These are phyloP conservation scores for Lentinula edodes DNA, from an alignment of 768 basidiomycete species.

Conservation along the genomic window DNA sequence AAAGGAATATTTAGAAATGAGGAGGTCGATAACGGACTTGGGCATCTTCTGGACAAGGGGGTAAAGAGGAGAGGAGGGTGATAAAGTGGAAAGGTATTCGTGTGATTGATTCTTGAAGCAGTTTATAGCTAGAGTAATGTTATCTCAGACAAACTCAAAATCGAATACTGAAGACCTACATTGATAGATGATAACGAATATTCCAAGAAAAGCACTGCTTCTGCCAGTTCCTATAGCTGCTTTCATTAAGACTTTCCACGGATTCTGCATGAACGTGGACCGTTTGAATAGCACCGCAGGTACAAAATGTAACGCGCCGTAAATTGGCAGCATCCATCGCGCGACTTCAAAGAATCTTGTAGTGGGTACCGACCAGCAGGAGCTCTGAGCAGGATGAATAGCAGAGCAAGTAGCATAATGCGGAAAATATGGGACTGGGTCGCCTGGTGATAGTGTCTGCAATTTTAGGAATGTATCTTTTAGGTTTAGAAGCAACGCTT, in stretches of 20 bases:
- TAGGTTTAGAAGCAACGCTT: slow-evolving; percentile 38
- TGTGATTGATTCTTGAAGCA: slow-evolving; percentile 65
- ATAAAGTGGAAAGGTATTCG: slow-evolving; percentile 33
- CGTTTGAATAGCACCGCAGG: slow-evolving; percentile 83
- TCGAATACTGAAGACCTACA: slow-evolving; percentile 33
- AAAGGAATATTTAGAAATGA: slow-evolving; percentile 68
- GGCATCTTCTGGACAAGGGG: slow-evolving; percentile 27
- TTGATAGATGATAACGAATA: slow-evolving; percentile 81
- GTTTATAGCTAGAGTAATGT: slow-evolving; percentile 39
- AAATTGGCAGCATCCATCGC: slow-evolving; percentile 79
- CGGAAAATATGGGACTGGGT: slow-evolving; percentile 36
- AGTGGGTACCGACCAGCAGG: slow-evolving; percentile 54
- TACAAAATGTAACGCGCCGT: slow-evolving; percentile 86
- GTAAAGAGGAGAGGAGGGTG: slow-evolving; percentile 26
- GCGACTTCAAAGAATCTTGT: slow-evolving; percentile 77
- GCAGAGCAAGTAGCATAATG: slow-evolving; percentile 59
- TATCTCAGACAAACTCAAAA: neutral
- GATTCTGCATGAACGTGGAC: slow-evolving; percentile 57
- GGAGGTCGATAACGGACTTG: slow-evolving; percentile 41
- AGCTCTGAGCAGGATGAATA: slow-evolving; percentile 70
- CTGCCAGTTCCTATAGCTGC: slow-evolving; percentile 69
- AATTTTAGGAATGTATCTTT: slow-evolving; percentile 25
- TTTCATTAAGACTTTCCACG: slow-evolving; percentile 56
- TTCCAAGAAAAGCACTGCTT: slow-evolving; percentile 83
- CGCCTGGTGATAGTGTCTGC: slow-evolving; percentile 17